Evolutionary conservation across 805 yeast genomes (phyloP).

Genomic region (Schizosaccharomyces cryophilus): DNA sequence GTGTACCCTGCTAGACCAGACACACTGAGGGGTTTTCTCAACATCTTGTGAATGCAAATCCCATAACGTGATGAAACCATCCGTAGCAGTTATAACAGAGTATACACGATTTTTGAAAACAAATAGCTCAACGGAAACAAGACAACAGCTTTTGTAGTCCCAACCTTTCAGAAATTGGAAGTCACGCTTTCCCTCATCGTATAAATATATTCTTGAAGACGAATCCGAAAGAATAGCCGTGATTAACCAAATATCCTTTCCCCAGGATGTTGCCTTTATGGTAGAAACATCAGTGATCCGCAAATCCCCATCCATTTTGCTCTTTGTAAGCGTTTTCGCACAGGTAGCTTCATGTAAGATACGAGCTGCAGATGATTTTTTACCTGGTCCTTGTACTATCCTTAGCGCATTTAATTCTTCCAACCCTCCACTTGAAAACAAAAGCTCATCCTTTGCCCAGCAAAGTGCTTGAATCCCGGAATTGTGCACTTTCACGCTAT

Average conservation of each 20-base stretch:
- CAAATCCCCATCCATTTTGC: background rate
- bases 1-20: background rate
- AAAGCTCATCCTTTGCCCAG: background rate
- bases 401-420: background rate
- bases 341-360: background rate
- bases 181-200: background rate
- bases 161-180: background rate
- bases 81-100: background rate
- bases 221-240: background rate
- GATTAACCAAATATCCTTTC: background rate
- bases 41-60: background rate
- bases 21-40: background rate
- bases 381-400: background rate
- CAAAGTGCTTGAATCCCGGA: background rate
- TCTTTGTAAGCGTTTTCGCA: background rate
- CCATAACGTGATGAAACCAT: background rate
- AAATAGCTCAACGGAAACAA: background rate
- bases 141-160: background rate
- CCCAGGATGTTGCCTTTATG: background rate
- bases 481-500: background rate
- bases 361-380: background rate
- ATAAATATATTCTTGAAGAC: background rate
- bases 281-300: background rate
- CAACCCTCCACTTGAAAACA: background rate
- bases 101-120: background rate